Evolutionary conservation across 139 green algal genomes (phyloP), one percentile per base, ranked within the genome.

Genomic region (Chlamydomonas sp.): DNA sequence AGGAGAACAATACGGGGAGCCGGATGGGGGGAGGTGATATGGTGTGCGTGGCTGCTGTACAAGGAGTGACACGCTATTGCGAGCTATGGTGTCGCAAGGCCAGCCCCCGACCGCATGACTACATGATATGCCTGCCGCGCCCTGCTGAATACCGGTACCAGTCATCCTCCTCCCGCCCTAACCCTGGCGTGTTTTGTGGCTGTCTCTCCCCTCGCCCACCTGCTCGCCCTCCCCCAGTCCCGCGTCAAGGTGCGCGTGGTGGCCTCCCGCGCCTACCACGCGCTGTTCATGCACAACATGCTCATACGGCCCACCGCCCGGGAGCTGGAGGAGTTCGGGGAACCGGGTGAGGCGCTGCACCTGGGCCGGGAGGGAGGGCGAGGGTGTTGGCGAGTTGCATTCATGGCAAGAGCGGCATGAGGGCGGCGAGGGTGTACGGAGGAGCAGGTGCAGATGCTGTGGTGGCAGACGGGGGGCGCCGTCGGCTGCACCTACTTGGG

Each of bases 271-370:
- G 93, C 98, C 20, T 99, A 99, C 93, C 98, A 99, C 90, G 95
- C 97, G 2, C 94, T 99, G 31, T 99, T 99, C 92, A 98, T 98
- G 95, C 92, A 97, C 94, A 99, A 99, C 95, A 99, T 99, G 97
- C 94, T 99, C 80, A 99, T 99, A 74, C 79, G 95, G 49, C 95
- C 95, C 67, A 97, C 91, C 3, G 77, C 90, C 14, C 90, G 96
- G 73, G 96, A 99, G 95, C 94, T 99, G 12, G 80, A 93, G 14
- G 81, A 85, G 78, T 98, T 98, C 92, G 95, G 95, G 8, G 91
- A 95, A 84, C 97, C 97, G 15, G 82, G 82, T 86, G 61, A 31
- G 81, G 0, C 57, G 31, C 31, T 49, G 31, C 31, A 49, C 31
- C 31, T 49, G 31, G 31, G 31, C 31, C 31, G 31, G 31, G 31